Percentiles rank a stretch among this genome's conserved stretches.
phyloP scores from a whole-genome alignment of 805 yeast genomes.

The Sugiyamaella americana region DNA sequence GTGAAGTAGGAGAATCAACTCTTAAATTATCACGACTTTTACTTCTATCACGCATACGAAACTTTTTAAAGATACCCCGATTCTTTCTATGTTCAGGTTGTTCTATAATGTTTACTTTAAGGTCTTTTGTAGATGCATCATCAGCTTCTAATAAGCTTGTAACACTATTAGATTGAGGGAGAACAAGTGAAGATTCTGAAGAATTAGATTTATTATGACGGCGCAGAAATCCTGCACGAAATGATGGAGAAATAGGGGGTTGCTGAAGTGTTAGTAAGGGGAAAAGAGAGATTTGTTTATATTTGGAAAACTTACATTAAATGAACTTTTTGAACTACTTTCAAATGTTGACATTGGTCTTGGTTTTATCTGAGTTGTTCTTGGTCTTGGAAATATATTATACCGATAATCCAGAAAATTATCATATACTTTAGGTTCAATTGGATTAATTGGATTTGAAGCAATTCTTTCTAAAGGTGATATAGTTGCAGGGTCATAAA shows the following conservation, averaged over 20 bases:
- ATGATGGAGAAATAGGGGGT: constrained; percentile 35
- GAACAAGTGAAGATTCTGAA: constrained; percentile 36
- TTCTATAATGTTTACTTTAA: constrained; percentile 2
- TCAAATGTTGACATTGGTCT: constrained; percentile 18
- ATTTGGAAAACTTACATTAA: constrained; percentile 6
- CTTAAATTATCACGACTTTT: constrained; percentile 17
- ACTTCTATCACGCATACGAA: constrained; percentile 15
- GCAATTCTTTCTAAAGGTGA: neutral
- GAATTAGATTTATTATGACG: constrained; percentile 61
- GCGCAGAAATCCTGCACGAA: constrained; percentile 47
- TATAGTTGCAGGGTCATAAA: neutral
- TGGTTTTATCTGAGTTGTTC: neutral
- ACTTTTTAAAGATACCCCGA: constrained; percentile 11
- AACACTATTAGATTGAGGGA: constrained; percentile 34
- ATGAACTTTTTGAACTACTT: constrained; percentile 2
- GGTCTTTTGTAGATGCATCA: neutral
- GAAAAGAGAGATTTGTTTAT: neutral
- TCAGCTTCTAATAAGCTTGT: constrained; percentile 8
- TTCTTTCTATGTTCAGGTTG: constrained; percentile 3
- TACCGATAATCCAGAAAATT: no score
- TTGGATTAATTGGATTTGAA: neutral
- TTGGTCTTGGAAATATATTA: neutral
- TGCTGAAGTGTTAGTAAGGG: constrained; percentile 5
- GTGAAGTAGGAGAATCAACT: constrained; percentile 19
- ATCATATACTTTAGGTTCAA: neutral